Evolutionary conservation across 2,329 filamentous ascomycete species (phyloP), one percentile per base, ranked within the genome.

Genomic region (Aaosphaeria arxii): DNA sequence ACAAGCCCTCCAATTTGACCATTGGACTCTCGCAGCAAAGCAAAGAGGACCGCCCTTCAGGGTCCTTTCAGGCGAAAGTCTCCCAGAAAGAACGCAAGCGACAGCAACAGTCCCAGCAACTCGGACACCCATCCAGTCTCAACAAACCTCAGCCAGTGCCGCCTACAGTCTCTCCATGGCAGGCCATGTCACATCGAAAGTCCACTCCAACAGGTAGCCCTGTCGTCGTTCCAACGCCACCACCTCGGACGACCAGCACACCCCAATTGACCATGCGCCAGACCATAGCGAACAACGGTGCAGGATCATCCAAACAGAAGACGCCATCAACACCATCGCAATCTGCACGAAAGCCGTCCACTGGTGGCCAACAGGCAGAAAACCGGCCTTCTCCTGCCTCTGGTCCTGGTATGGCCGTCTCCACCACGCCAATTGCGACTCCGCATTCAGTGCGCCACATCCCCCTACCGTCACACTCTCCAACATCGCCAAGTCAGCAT

Each of bases 21-120:
- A 57, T 80, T 31, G 79, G 73, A 0, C 71, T 83, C 44, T 76
- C 76, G 5, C 70, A 68, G 28, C 71, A 76, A 44, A 70, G 73
- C 49, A 71, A 54, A 43, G 64, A 63, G 31, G 61, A 62, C 58
- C 69, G 66, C 39, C 56, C 58, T 36, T 61, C 56, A 46, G 69
- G 60, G 59, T 62, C 59, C 62, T 51, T 73, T 29, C 67, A 74
- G 35, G 70, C 74, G 0, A 96, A 89, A 65, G 71, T 95, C 56
- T 96, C 91, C 0, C 94, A 97, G 59, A 95, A 94, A 63, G 91
- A 96, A 67, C 85, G 91, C 24, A 97, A 96, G 73, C 88, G 57
- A 40, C 51, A 61, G 9, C 62, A 66, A 60, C 55, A 74, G 68
- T 61, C 61, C 13, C 67, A 71, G 46, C 69, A 72, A 47, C 54